Conservation (phyloP, 495 filamentous ascomycete genomes). For the Penicillium angulare region DNA sequence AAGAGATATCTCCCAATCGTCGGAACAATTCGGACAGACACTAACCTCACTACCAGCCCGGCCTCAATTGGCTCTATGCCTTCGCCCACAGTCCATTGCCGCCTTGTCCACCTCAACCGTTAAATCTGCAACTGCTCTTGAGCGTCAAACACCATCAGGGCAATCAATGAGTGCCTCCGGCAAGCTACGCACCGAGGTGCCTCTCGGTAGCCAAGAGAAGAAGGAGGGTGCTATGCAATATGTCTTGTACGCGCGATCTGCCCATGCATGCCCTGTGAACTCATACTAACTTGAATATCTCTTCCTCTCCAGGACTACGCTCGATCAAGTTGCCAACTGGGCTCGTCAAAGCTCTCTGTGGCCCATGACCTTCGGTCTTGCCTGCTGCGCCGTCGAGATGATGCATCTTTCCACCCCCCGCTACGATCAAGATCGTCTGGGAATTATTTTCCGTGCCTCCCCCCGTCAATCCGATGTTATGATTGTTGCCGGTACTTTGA, state of each 20-base stretch:
- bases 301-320: conserved; percentile 64
- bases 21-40: conserved; percentile 15
- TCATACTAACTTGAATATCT: background rate
- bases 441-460: conserved; percentile 96
- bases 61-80: conserved; percentile 21
- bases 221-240: conserved; percentile 97
- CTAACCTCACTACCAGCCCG: conserved; percentile 21
- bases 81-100: conserved; percentile 29
- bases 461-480: conserved; percentile 96
- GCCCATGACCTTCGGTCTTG: conserved; percentile 98
- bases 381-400: conserved; percentile 97
- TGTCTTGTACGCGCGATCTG: conserved; percentile 69
- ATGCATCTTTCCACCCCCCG: conserved; percentile 96
- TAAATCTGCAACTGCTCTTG: conserved; percentile 44
- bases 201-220: conserved; percentile 83
- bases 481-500: conserved; percentile 95
- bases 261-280: background rate
- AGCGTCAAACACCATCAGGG: conserved; percentile 42
- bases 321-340: conserved; percentile 94
- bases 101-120: conserved; percentile 41
- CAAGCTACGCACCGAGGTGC: conserved; percentile 70
- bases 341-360: conserved; percentile 89
- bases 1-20: conserved; percentile 3
- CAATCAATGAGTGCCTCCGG: conserved; percentile 45
- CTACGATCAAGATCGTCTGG: conserved; percentile 93